Percentiles rank a stretch among this genome's conserved stretches.
phyloP scores from a whole-genome alignment of 148 eudicot genomes.

The Fagopyrum tataricum region DNA sequence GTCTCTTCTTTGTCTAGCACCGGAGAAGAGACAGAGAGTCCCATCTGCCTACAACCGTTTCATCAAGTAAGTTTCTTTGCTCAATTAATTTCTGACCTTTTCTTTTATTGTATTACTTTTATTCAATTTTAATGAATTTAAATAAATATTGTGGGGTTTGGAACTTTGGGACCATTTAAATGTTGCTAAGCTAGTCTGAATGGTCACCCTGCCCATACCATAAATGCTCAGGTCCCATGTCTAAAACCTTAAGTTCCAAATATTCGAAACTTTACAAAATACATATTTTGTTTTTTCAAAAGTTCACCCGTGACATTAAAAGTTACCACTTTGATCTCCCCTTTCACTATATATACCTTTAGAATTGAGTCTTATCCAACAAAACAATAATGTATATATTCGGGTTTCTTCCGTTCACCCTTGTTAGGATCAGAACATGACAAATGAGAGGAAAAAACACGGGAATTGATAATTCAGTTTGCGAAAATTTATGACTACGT shows the following conservation, averaged over 20 bases:
- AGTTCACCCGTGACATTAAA: neutral
- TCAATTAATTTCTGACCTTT: neutral
- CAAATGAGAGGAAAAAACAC: too few species aligned
- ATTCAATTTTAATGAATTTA: neutral
- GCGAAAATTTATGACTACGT: too few species aligned
- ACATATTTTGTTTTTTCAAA: neutral
- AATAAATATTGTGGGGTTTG: neutral
- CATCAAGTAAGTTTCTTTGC: constrained; percentile 67
- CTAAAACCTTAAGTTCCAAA: constrained; percentile 7
- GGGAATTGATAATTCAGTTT: too few species aligned
- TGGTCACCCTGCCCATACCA: constrained; percentile 31
- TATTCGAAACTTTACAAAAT: neutral
- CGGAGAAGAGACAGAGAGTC: constrained; percentile 99
- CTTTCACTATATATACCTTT: neutral
- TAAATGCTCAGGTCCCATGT: constrained; percentile 19
- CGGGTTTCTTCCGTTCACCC: neutral
- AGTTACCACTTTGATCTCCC: neutral
- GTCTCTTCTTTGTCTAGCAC: constrained; percentile 44
- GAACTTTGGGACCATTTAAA: constrained; percentile 8
- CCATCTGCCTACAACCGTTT: constrained; percentile 97
- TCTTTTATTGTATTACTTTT: neutral
- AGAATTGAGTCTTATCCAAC: neutral
- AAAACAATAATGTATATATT: neutral
- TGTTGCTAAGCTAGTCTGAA: neutral
- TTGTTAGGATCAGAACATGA: neutral